Conservation (phyloP, 768 basidiomycete genomes). For the Lepiota brunneoincarnata region DNA sequence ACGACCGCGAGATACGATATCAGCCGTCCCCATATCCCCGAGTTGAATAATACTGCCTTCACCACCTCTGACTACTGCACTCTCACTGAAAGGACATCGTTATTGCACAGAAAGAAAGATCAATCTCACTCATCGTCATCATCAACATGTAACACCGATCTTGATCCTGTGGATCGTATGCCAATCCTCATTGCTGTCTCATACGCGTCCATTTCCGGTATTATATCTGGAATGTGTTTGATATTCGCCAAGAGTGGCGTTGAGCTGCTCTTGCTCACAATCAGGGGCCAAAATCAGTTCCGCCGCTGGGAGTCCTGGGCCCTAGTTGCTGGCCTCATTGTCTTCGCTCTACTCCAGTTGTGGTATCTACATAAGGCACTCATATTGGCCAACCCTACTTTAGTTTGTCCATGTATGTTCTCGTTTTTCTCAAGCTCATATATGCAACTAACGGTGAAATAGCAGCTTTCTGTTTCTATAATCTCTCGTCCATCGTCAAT, state of each 20-base stretch:
- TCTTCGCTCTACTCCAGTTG: conserved; percentile 77
- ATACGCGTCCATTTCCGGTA: conserved; percentile 86
- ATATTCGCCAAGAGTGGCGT: conserved; percentile 94
- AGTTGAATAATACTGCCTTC: conserved; percentile 27
- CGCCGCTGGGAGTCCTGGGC: conserved; percentile 85
- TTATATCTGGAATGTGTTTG: conserved; percentile 88
- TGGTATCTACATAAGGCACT: conserved; percentile 84
- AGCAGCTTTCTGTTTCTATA: conserved; percentile 96
- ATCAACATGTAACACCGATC: conserved; percentile 13
- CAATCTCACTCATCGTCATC: conserved; percentile 10
- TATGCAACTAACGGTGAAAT: conserved; percentile 17
- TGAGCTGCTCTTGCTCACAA: conserved; percentile 78
- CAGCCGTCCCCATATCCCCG: conserved; percentile 37
- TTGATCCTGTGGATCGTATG: conserved; percentile 38
- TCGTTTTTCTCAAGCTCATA: conserved; percentile 8
- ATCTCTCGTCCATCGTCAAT: conserved; percentile 87
- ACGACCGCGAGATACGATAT: conserved; percentile 31
- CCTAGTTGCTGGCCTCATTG: conserved; percentile 65
- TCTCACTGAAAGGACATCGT: conserved; percentile 41
- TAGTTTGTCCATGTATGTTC: conserved; percentile 80
- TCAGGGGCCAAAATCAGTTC: conserved; percentile 77
- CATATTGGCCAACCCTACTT: conserved; percentile 76
- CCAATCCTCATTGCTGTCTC: conserved; percentile 72
- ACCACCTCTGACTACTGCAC: background rate
- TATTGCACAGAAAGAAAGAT: conserved; percentile 39